Evolutionary conservation across 1,139 yeast genomes (phyloP), one percentile per base, ranked within the genome.

Genomic region (Kodamaea arcana): DNA sequence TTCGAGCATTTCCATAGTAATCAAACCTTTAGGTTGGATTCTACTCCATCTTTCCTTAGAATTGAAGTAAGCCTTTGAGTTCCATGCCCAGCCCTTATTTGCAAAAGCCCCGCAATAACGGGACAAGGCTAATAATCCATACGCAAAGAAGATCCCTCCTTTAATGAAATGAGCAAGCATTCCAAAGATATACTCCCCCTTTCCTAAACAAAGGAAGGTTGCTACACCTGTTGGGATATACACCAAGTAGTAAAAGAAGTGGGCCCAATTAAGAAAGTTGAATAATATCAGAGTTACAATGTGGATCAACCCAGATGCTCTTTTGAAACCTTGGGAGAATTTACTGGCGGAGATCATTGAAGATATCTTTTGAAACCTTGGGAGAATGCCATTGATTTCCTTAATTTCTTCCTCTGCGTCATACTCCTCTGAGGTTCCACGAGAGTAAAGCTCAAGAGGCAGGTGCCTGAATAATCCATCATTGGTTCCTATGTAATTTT

Each of bases 101-200:
- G 73, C 56, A 50, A 83, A 85, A 10, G 82, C 85, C 3, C 98
- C 98, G 48, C 88, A 78, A 58, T 86, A 90, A 47, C 97, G 76
- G 3, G 88, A 83, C 33, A 92, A 68, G 12, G 94, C 74, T 13
- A 88, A 58, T 6, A 90, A 42, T 9, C 98, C 98, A 33, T 83
- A 66, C 3, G 73, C 48, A 44, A 87, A 72, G 56, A 92, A 90
- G 3, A 92, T 92, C 11, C 94, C 94, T 39, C 98, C 98, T 60
- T 92, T 92, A 56, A 92, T 90, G 69, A 87, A 86, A 59, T 92
- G 98, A 2, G 98, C 98, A 42, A 90, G 70, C 36, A 92, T 62
- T 52, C 86, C 88, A 62, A 84, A 92, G 5, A 90, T 81, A 15
- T 69, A 65, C 20, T 51, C 56, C 5, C 77, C 88, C 57, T 75